phyloP scores from a whole-genome alignment of 257 asterid genomes.

The Jacaranda copaia region DNA sequence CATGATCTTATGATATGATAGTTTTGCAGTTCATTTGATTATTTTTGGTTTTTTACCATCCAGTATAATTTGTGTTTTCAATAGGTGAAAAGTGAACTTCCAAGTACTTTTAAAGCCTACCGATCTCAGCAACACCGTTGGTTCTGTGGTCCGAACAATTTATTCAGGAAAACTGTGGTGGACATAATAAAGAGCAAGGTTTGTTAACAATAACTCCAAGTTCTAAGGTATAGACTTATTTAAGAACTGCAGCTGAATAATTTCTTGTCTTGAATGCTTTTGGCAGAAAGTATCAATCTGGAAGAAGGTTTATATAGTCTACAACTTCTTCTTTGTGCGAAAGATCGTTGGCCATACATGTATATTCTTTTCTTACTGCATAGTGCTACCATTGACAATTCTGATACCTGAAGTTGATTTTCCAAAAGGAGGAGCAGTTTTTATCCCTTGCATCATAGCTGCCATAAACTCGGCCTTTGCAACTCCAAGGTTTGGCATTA shows the following conservation, averaged over 20 bases:
- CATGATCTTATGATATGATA: background rate
- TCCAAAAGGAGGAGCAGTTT: slow-evolving; percentile 91
- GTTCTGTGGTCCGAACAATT: slow-evolving; percentile 97
- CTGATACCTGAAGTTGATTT: slow-evolving; percentile 70
- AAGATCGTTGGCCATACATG: slow-evolving; percentile 92
- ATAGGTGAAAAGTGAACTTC: slow-evolving; percentile 92
- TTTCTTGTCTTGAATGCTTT: background rate
- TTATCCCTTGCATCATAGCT: slow-evolving; percentile 88
- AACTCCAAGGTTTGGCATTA: slow-evolving; percentile 72
- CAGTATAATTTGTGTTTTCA: background rate
- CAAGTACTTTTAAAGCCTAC: slow-evolving; percentile 94
- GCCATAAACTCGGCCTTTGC: slow-evolving; percentile 77
- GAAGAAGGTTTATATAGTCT: slow-evolving; percentile 92
- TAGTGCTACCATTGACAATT: slow-evolving; percentile 65
- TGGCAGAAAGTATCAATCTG: slow-evolving; percentile 79
- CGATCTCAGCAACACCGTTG: slow-evolving; percentile 96
- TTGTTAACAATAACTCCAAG: background rate
- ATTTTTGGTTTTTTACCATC: too few relatives aligned
- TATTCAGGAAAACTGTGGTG: slow-evolving; percentile 89
- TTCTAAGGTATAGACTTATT: too few relatives aligned
- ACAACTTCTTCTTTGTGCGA: slow-evolving; percentile 97
- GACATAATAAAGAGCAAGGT: slow-evolving; percentile 88
- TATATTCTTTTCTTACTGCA: slow-evolving; percentile 79
- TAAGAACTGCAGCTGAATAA: too few relatives aligned
- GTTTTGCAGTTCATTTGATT: too few relatives aligned